Evolutionary conservation across 139 green algal genomes (phyloP).

Genomic region (Chlorella sp.): DNA sequence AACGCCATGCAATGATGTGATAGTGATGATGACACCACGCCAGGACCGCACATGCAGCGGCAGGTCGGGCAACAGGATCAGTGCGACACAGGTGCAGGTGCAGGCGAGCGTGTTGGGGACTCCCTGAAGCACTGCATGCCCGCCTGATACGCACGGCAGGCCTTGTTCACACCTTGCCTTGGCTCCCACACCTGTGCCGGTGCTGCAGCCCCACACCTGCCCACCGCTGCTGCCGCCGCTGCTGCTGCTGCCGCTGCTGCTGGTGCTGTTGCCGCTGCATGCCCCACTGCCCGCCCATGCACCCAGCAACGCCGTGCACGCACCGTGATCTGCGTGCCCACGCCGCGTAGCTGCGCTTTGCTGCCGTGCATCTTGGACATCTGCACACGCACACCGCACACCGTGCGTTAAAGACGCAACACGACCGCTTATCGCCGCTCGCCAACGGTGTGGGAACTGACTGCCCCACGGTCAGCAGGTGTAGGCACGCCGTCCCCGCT

Average conservation of each 20-base stretch:
- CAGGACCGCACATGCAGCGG: too few species aligned
- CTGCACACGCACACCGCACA: conserved; percentile 33
- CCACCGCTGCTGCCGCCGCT: too few species aligned
- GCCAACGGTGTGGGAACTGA: too few species aligned
- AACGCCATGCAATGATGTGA: too few species aligned
- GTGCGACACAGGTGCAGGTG: too few species aligned
- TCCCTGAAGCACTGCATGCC: too few species aligned
- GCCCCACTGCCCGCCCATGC: neutral
- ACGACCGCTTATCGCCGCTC: too few species aligned
- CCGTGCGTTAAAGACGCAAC: too few species aligned
- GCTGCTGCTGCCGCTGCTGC: neutral
- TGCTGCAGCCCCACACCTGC: neutral
- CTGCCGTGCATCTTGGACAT: conserved; percentile 26
- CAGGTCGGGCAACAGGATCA: too few species aligned
- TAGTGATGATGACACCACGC: neutral
- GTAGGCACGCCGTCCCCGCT: too few species aligned
- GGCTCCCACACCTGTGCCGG: neutral
- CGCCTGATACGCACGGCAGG: too few species aligned
- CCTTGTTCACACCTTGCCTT: neutral
- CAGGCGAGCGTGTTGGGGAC: neutral
- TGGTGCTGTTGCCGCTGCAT: neutral
- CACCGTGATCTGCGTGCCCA: conserved; percentile 18
- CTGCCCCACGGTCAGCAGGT: too few species aligned
- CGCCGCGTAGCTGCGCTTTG: conserved; percentile 23
- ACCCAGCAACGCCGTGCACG: neutral